Conservation (phyloP, 495 filamentous ascomycete species). For the Penicillium canescens region DNA sequence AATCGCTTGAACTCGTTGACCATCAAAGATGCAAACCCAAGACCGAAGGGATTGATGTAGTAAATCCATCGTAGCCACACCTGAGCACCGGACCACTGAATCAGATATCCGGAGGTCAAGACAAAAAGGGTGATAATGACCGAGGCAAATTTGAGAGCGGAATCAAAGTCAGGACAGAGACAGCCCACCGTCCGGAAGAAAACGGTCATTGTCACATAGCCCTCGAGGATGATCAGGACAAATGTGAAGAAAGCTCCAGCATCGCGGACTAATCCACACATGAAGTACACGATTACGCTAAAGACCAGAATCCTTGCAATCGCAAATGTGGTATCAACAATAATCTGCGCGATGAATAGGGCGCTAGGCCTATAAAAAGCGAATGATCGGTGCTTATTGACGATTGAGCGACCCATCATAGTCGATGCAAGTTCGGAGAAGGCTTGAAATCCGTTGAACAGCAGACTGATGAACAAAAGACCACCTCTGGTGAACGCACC, state of each 20-base stretch:
- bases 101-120: slow-evolving; percentile 76
- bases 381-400: slow-evolving; percentile 79
- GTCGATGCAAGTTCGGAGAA: slow-evolving; percentile 71
- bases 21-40: slow-evolving; percentile 75
- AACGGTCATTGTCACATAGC: slow-evolving; percentile 75
- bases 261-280: slow-evolving; percentile 64
- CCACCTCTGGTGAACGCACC: slow-evolving; percentile 78
- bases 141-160: slow-evolving; percentile 77
- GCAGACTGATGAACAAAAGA: slow-evolving; percentile 69
- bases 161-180: slow-evolving; percentile 80
- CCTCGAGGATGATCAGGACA: slow-evolving; percentile 65
- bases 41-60: slow-evolving; percentile 75
- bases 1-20: slow-evolving; percentile 74
- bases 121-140: slow-evolving; percentile 78
- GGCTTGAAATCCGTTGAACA: slow-evolving; percentile 81
- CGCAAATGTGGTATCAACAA: slow-evolving; percentile 74
- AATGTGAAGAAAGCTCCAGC: slow-evolving; percentile 82
- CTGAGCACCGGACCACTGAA: slow-evolving; percentile 68
- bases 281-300: slow-evolving; percentile 77
- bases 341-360: slow-evolving; percentile 76
- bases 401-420: slow-evolving; percentile 71
- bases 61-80: slow-evolving; percentile 82
- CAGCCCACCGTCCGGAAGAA: slow-evolving; percentile 80
- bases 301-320: slow-evolving; percentile 69
- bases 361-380: slow-evolving; percentile 78